These are phyloP conservation scores for Powellomyces hirtus DNA, from an alignment of 192 early-diverging fungal species.

Conservation along the genomic window DNA sequence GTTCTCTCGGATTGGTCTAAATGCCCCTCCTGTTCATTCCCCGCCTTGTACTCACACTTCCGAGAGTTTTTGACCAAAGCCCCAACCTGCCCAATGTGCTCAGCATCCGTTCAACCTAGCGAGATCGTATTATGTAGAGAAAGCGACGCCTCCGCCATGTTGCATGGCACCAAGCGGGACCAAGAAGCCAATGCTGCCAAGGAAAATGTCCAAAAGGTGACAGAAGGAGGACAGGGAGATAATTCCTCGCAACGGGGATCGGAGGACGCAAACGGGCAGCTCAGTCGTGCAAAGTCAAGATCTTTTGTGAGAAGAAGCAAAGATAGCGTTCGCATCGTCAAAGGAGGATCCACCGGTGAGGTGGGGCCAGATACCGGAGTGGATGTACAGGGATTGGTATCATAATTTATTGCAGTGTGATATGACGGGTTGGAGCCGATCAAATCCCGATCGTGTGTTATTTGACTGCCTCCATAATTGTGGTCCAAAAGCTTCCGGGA, in stretches of 20 bases:
- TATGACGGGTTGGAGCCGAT: neutral
- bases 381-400: neutral
- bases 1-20: conserved; percentile 43
- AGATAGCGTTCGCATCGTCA: conserved; percentile 5
- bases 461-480: too few species aligned
- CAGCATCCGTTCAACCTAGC: neutral
- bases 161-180: conserved; percentile 7
- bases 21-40: conserved; percentile 52
- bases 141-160: neutral
- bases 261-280: neutral
- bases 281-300: neutral
- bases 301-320: conserved; percentile 10
- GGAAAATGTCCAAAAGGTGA: conserved; percentile 3
- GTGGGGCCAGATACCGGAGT: conserved; percentile 5
- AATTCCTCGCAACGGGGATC: neutral
- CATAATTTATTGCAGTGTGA: neutral
- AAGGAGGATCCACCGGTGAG: conserved; percentile 9
- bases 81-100: conserved; percentile 52
- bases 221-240: neutral
- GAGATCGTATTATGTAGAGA: neutral
- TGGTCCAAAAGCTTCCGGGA: too few species aligned
- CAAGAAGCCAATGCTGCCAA: neutral
- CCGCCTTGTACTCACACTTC: conserved; percentile 42
- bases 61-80: conserved; percentile 37
- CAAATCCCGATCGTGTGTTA: too few species aligned